Evolutionary conservation across 2,329 filamentous ascomycete species (phyloP).

Genomic region (Hymenoscyphus repandus): DNA sequence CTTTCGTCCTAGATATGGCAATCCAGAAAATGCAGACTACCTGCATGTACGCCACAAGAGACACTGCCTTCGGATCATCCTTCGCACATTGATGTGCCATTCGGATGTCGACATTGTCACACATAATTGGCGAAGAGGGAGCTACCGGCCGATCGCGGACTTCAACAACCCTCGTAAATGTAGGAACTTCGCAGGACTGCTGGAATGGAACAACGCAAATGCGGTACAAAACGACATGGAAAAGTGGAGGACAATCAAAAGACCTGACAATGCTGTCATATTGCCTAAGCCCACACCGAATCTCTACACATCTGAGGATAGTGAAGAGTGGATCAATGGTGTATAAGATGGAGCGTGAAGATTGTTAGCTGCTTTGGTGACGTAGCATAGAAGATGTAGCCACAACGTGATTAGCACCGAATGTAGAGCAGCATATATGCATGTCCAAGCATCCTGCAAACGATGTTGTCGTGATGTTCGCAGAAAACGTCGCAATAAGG

Average conservation of each 20-base stretch:
- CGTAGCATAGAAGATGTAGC: background rate
- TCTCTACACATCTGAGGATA: slow-evolving; percentile 5
- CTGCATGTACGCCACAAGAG: slow-evolving; percentile 1
- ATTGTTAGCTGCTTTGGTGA: background rate
- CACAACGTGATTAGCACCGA: background rate
- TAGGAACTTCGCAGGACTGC: slow-evolving; percentile 4
- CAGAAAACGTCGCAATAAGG: background rate
- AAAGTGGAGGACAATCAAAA: slow-evolving; percentile 2
- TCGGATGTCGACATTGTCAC: slow-evolving; percentile 31
- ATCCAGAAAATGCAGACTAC: slow-evolving; percentile 5
- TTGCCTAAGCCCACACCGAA: slow-evolving; percentile 3
- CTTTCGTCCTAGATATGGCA: slow-evolving; percentile 1
- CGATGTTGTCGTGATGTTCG: background rate
- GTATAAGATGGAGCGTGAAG: background rate
- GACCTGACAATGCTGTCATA: slow-evolving; percentile 4
- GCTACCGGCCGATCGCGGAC: slow-evolving; percentile 1
- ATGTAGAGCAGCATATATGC: background rate
- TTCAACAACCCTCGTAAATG: slow-evolving; percentile 5
- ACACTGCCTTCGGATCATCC: slow-evolving; percentile 5
- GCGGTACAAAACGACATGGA: slow-evolving; percentile 1
- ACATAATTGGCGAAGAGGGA: slow-evolving; percentile 24
- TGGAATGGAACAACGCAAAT: slow-evolving; percentile 4
- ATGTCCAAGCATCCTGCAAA: background rate
- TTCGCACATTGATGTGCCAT: slow-evolving; percentile 20
- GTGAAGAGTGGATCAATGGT: slow-evolving; percentile 3